Evolutionary conservation across 345 rosid genomes (phyloP).

Genomic region (Ceriops decandra): DNA sequence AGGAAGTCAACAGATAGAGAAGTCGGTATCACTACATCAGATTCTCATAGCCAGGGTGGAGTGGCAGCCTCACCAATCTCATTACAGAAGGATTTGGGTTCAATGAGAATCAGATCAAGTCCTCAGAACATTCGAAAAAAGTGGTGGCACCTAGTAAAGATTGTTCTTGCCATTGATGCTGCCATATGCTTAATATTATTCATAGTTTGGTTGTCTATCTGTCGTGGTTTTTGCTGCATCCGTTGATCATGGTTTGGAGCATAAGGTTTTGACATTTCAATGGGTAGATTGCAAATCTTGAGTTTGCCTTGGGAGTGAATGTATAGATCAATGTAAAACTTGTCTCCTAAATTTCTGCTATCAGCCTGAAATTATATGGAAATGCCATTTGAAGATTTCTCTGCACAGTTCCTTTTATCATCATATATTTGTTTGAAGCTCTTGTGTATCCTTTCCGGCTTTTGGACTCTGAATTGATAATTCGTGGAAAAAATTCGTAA

Average conservation of each 20-base stretch:
- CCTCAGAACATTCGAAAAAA: slow-evolving; percentile 55
- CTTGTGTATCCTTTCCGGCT: too few relatives aligned
- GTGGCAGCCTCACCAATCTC: slow-evolving; percentile 38
- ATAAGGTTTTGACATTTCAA: not conserved
- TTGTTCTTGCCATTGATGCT: slow-evolving; percentile 73
- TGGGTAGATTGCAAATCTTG: too few relatives aligned
- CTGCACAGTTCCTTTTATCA: too few relatives aligned
- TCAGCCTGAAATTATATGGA: too few relatives aligned
- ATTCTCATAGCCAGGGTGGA: slow-evolving; percentile 39
- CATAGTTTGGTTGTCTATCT: slow-evolving; percentile 61
- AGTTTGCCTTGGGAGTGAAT: too few relatives aligned
- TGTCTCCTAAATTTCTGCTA: too few relatives aligned
- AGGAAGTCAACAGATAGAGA: slow-evolving; percentile 50
- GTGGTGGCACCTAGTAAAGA: slow-evolving; percentile 69
- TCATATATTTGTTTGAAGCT: too few relatives aligned
- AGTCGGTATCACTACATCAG: slow-evolving; percentile 27
- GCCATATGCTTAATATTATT: slow-evolving; percentile 63
- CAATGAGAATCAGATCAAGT: slow-evolving; percentile 54
- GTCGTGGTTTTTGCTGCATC: slow-evolving; percentile 51
- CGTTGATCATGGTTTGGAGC: slow-evolving; percentile 18
- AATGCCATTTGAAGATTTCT: too few relatives aligned
- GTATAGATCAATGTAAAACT: too few relatives aligned
- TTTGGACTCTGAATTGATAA: too few relatives aligned
- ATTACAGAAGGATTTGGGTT: slow-evolving; percentile 55
- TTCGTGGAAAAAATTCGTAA: too few relatives aligned